phyloP scores from a whole-genome alignment of 768 basidiomycete species.

The Tricholoma matsutake region DNA sequence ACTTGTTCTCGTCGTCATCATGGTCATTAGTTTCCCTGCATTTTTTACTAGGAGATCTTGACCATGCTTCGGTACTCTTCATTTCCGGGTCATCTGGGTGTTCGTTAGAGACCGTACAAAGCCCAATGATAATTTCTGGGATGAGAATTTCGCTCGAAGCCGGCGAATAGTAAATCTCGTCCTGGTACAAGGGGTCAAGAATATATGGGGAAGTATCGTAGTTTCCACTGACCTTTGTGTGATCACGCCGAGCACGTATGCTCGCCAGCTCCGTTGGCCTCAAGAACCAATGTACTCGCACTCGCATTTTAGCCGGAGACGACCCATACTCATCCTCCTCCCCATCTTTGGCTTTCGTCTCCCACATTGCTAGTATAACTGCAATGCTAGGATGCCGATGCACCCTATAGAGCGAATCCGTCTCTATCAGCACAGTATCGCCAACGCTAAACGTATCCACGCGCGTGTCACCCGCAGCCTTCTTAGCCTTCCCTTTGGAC shows the following conservation, averaged over 20 bases:
- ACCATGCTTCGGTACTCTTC: slow-evolving; percentile 9
- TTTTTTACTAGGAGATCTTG: slow-evolving; percentile 9
- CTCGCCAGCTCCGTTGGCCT: slow-evolving; percentile 60
- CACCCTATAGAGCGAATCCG: slow-evolving; percentile 37
- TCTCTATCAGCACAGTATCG: slow-evolving; percentile 63
- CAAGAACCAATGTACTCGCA: slow-evolving; percentile 76
- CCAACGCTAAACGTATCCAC: slow-evolving; percentile 48
- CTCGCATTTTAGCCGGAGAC: slow-evolving; percentile 43
- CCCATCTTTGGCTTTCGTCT: slow-evolving; percentile 31
- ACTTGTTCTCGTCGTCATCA: slow-evolving; percentile 18
- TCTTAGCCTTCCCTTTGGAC: slow-evolving; percentile 14
- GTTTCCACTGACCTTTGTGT: slow-evolving; percentile 47
- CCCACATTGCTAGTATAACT: slow-evolving; percentile 72
- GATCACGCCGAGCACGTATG: slow-evolving; percentile 57
- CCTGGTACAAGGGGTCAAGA: slow-evolving; percentile 37
- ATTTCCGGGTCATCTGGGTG: slow-evolving; percentile 10
- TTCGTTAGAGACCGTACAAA: slow-evolving; percentile 44
- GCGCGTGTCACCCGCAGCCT: slow-evolving; percentile 9
- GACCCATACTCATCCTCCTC: slow-evolving; percentile 25
- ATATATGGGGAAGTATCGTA: not conserved
- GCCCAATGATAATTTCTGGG: slow-evolving; percentile 49
- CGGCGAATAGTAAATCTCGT: slow-evolving; percentile 73
- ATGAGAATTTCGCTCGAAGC: slow-evolving; percentile 44
- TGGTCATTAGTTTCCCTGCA: slow-evolving; percentile 14
- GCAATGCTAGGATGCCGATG: slow-evolving; percentile 58